These are phyloP conservation scores for Terfezia claveryi DNA, from an alignment of 495 filamentous ascomycete genomes.

Conservation along the genomic window DNA sequence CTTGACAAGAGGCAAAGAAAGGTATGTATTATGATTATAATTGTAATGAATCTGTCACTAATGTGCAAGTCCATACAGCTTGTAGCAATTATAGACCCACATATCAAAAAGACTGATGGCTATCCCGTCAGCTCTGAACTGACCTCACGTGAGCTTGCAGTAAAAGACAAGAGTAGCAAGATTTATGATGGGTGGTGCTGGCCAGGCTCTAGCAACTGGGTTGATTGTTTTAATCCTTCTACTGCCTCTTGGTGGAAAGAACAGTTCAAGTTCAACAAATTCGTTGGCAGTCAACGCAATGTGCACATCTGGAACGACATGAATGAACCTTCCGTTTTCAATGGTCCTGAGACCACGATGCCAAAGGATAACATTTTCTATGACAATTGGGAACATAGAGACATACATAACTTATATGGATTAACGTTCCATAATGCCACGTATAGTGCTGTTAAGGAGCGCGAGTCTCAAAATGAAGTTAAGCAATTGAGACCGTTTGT, in stretches of 20 bases:
- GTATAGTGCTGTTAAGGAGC: slow-evolving; percentile 54
- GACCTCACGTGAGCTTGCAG: slow-evolving; percentile 56
- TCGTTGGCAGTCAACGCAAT: slow-evolving; percentile 62
- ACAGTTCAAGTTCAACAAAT: slow-evolving; percentile 68
- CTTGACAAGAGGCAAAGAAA: slow-evolving; percentile 66
- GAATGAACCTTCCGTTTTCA: slow-evolving; percentile 98
- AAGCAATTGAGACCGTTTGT: slow-evolving; percentile 57
- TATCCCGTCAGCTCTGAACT: slow-evolving; percentile 61
- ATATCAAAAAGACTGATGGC: slow-evolving; percentile 73
- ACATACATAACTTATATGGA: slow-evolving; percentile 87
- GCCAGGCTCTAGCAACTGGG: slow-evolving; percentile 89
- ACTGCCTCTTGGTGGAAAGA: slow-evolving; percentile 71
- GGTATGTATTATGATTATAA: background rate
- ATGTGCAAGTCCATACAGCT: slow-evolving; percentile 23
- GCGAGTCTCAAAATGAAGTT: slow-evolving; percentile 42
- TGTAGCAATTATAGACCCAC: slow-evolving; percentile 85
- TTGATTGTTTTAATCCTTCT: slow-evolving; percentile 81
- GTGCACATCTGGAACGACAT: slow-evolving; percentile 98
- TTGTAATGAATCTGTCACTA: too few relatives aligned
- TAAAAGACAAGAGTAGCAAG: slow-evolving; percentile 73
- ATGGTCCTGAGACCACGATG: slow-evolving; percentile 92
- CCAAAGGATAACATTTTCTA: slow-evolving; percentile 89
- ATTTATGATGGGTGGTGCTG: slow-evolving; percentile 94
- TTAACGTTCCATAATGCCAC: slow-evolving; percentile 88
- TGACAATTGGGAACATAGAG: slow-evolving; percentile 87